Conservation (phyloP, 208 protist species). For the Trypanosoma scelopori region DNA sequence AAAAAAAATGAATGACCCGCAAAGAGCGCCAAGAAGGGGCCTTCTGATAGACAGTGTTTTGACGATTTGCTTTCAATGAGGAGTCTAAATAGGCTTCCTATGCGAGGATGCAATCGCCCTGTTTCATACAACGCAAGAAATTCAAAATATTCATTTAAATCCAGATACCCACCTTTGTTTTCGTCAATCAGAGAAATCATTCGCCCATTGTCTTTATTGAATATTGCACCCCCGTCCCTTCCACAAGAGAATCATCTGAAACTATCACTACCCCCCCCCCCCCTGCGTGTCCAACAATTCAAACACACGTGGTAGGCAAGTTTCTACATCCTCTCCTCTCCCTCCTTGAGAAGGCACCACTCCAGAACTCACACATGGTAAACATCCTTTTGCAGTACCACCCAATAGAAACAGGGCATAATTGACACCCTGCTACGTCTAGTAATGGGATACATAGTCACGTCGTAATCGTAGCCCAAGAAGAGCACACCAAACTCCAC, state of each 20-base stretch:
- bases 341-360: slow-evolving; percentile 15
- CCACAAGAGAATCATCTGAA: slow-evolving; percentile 17
- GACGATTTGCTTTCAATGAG: slow-evolving; percentile 8
- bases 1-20: slow-evolving; percentile 34
- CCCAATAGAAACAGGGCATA: slow-evolving; percentile 5
- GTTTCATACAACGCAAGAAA: slow-evolving; percentile 13
- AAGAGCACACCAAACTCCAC: slow-evolving; percentile 6
- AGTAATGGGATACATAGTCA: neutral
- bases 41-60: neutral
- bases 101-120: slow-evolving; percentile 11
- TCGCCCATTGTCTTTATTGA: neutral
- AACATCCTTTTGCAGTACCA: slow-evolving; percentile 39
- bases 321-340: slow-evolving; percentile 24
- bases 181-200: slow-evolving; percentile 26
- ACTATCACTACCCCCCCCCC: slow-evolving; percentile 16
- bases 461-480: slow-evolving; percentile 16
- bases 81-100: slow-evolving; percentile 10
- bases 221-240: neutral
- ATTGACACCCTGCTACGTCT: neutral
- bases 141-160: slow-evolving; percentile 39
- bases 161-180: slow-evolving; percentile 34
- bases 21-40: slow-evolving; percentile 11
- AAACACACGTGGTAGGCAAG: slow-evolving; percentile 29
- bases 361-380: slow-evolving; percentile 16
- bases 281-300: slow-evolving; percentile 25